Evolutionary conservation across 192 early-diverging fungal genomes (phyloP).

Genomic region (Coemansia sp.): DNA sequence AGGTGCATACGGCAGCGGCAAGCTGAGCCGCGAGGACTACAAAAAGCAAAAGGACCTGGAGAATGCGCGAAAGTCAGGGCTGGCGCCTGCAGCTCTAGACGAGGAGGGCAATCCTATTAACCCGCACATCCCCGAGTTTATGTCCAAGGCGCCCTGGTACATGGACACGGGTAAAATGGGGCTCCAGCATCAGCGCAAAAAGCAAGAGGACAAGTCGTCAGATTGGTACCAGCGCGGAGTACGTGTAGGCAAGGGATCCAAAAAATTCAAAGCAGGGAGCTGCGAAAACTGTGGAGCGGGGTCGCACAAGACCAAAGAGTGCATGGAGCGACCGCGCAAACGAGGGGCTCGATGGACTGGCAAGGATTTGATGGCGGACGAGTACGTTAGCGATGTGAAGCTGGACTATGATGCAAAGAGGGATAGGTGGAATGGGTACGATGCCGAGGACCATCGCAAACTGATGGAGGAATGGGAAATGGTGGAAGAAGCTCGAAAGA

Average conservation of each 20-base stretch:
- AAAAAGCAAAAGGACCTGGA: slow-evolving; percentile 91
- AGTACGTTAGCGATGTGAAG: slow-evolving; percentile 69
- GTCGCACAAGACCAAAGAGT: slow-evolving; percentile 91
- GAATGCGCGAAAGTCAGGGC: slow-evolving; percentile 92
- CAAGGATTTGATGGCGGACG: slow-evolving; percentile 78
- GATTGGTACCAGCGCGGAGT: slow-evolving; percentile 35
- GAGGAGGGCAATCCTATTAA: slow-evolving; percentile 93
- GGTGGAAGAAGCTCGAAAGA: slow-evolving; percentile 81
- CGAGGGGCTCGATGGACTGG: slow-evolving; percentile 87
- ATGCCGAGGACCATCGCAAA: slow-evolving; percentile 77
- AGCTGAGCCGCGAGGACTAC: slow-evolving; percentile 94
- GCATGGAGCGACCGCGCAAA: slow-evolving; percentile 88
- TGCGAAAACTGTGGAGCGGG: slow-evolving; percentile 98
- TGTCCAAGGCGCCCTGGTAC: slow-evolving; percentile 95
- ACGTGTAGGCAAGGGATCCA: slow-evolving; percentile 68
- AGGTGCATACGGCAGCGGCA: slow-evolving; percentile 34
- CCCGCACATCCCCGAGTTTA: slow-evolving; percentile 97
- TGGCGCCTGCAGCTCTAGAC: slow-evolving; percentile 79
- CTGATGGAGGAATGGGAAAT: slow-evolving; percentile 73
- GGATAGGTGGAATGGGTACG: slow-evolving; percentile 98
- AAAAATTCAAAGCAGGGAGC: slow-evolving; percentile 91
- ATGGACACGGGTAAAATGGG: slow-evolving; percentile 75
- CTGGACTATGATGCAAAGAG: slow-evolving; percentile 93
- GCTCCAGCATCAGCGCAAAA: slow-evolving; percentile 79
- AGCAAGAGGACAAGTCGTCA: background rate